phyloP scores from a whole-genome alignment of 176 grass and related monocot species.

The Triticum aestivum region DNA sequence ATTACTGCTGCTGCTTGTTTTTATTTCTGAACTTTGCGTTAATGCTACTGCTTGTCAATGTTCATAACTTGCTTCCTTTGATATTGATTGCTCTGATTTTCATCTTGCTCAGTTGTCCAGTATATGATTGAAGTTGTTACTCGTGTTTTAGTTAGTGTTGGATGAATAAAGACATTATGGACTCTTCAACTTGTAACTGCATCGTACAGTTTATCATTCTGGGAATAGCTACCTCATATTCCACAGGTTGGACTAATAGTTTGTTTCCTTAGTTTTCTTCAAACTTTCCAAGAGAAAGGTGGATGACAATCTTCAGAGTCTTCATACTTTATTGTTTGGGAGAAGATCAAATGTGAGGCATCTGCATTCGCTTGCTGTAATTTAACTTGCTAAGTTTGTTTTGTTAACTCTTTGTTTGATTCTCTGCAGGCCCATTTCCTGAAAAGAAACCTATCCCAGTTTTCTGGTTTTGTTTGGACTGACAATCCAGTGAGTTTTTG shows the following conservation, averaged over 20 bases:
- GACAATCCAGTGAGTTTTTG: conserved; percentile 62
- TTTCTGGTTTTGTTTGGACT: conserved; percentile 95
- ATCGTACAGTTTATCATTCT: neutral
- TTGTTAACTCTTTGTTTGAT: conserved; percentile 18
- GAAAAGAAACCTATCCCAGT: conserved; percentile 91
- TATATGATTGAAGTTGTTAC: neutral
- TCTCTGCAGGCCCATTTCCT: conserved; percentile 62
- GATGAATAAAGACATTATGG: neutral
- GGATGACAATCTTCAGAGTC: conserved; percentile 77
- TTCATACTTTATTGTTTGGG: conserved; percentile 80
- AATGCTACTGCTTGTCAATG: neutral
- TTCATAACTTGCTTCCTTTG: neutral
- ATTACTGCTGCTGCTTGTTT: neutral
- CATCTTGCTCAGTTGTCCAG: neutral
- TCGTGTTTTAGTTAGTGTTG: neutral
- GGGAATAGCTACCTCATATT: neutral
- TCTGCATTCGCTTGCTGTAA: neutral
- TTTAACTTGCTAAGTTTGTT: conserved; percentile 13
- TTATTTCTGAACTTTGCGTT: neutral
- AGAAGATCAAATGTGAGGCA: conserved; percentile 73
- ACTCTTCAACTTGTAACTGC: neutral
- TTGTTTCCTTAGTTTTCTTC: conserved; percentile 69
- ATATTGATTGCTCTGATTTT: neutral
- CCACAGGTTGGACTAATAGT: neutral
- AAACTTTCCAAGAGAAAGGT: conserved; percentile 87